Percentiles rank a stretch among this genome's conserved stretches.
These are phyloP conservation scores for Aspergillus floridensis DNA, from an alignment of 2,329 filamentous ascomycete genomes.

Conservation along the genomic window DNA sequence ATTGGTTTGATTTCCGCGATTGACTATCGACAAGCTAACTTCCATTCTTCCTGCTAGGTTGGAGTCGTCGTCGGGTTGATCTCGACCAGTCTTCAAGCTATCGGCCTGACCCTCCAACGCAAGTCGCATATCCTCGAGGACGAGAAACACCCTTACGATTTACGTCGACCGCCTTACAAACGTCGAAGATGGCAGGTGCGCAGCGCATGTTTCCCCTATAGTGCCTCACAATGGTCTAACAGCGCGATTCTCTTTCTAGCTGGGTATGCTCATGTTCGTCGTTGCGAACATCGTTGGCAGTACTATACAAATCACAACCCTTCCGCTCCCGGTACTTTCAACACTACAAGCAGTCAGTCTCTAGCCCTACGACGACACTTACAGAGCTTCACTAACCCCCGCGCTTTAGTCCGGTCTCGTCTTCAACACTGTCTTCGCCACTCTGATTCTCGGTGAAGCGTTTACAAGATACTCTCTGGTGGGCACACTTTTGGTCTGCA, in stretches of 20 bases:
- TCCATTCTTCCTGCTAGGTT: constrained; percentile 54
- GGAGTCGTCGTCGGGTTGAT: constrained; percentile 90
- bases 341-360: constrained; percentile 74
- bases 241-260: constrained; percentile 26
- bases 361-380: neutral
- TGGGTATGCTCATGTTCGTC: constrained; percentile 97
- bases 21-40: neutral
- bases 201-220: neutral
- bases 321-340: constrained; percentile 89
- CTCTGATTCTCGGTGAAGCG: constrained; percentile 84
- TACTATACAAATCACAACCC: constrained; percentile 93
- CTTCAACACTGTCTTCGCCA: constrained; percentile 98
- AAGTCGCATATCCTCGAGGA: constrained; percentile 98
- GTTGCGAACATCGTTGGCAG: constrained; percentile 91
- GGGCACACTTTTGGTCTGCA: constrained; percentile 83
- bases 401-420: constrained; percentile 73
- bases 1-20: neutral
- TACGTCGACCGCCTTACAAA: constrained; percentile 81
- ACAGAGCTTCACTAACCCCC: constrained; percentile 11
- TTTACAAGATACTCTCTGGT: constrained; percentile 92
- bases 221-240: neutral
- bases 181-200: constrained; percentile 82
- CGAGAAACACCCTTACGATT: constrained; percentile 76
- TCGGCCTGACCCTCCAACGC: constrained; percentile 91
- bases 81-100: constrained; percentile 90